phyloP scores from a whole-genome alignment of 2,329 filamentous ascomycete species.

The Phialocephala sp. region DNA sequence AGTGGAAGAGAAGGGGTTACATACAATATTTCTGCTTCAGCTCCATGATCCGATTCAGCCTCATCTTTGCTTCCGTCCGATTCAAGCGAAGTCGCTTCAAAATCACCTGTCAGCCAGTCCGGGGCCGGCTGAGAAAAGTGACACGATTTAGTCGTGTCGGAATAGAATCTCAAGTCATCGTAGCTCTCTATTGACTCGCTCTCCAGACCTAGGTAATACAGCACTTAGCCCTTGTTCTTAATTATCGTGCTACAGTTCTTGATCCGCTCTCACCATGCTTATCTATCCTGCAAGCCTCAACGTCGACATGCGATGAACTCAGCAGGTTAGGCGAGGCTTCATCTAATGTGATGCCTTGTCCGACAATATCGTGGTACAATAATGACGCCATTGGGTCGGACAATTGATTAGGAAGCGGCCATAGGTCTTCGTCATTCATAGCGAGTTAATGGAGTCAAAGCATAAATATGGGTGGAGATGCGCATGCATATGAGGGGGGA shows the following conservation, averaged over 20 bases:
- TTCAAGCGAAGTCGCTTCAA: background rate
- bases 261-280: background rate
- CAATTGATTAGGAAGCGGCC: background rate
- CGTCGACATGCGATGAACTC: background rate
- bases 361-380: conserved; percentile 2
- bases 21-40: conserved; percentile 5
- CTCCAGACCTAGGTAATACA: background rate
- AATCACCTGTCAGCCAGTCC: no score
- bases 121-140: background rate
- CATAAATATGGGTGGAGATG: background rate
- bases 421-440: background rate
- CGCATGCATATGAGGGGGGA: background rate
- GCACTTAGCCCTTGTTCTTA: background rate
- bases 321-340: conserved; percentile 6
- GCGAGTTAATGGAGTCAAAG: background rate
- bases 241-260: no score
- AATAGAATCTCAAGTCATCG: conserved; percentile 1
- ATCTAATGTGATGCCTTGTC: background rate
- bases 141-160: background rate
- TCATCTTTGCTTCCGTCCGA: background rate
- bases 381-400: background rate
- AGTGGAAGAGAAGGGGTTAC: background rate
- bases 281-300: conserved; percentile 10
- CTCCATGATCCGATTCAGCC: background rate
- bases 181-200: background rate